phyloP scores from a whole-genome alignment of 805 yeast species.

The Sugiyamaella lignohabitans region DNA sequence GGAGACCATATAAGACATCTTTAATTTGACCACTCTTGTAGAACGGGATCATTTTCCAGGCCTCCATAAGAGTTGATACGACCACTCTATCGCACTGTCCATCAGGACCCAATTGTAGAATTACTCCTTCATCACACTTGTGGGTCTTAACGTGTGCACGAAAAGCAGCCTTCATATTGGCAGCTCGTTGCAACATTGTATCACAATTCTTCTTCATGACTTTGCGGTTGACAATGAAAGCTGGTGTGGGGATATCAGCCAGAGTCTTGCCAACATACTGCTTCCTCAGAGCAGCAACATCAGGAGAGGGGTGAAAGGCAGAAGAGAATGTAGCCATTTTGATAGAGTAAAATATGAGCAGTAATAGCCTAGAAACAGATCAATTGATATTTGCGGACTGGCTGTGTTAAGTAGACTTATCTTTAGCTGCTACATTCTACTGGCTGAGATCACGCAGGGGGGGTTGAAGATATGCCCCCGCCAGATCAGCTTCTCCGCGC shows the following conservation, averaged over 20 bases:
- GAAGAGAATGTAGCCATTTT: background rate
- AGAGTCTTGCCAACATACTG: constrained; percentile 40
- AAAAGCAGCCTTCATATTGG: constrained; percentile 39
- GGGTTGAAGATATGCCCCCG: too few species aligned
- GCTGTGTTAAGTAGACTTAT: too few species aligned
- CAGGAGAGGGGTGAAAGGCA: constrained; percentile 14
- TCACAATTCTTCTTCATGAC: constrained; percentile 41
- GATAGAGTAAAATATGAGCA: constrained; percentile 1
- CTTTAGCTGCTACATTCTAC: too few species aligned
- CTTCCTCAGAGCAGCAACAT: constrained; percentile 17
- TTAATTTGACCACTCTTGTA: constrained; percentile 36
- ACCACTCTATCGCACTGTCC: constrained; percentile 45
- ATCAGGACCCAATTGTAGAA: constrained; percentile 41
- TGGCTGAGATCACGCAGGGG: too few species aligned
- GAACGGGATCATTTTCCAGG: constrained; percentile 44
- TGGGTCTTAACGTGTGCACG: constrained; percentile 76
- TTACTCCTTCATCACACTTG: constrained; percentile 56
- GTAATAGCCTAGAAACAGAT: too few species aligned
- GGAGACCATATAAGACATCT: constrained; percentile 55
- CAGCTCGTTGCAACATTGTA: constrained; percentile 44
- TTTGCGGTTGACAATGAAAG: constrained; percentile 43
- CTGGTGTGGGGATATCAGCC: constrained; percentile 52
- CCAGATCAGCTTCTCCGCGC: too few species aligned
- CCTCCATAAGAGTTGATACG: constrained; percentile 65
- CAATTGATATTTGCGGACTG: too few species aligned